Conservation (phyloP, 2,329 filamentous ascomycete species). For the Ophiostoma sp. region DNA sequence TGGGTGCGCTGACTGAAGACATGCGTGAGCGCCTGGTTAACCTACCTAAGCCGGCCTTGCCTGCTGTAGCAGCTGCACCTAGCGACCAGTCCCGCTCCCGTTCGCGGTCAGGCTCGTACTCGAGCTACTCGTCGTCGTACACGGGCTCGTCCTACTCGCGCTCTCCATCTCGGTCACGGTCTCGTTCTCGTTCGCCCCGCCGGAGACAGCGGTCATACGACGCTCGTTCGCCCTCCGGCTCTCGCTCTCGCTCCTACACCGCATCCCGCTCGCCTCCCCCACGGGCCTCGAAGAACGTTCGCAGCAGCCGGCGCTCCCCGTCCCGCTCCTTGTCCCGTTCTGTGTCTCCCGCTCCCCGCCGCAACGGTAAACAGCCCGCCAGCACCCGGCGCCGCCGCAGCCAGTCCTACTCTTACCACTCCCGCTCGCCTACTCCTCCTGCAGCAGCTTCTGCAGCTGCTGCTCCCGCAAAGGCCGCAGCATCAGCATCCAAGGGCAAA, state of each 20-base stretch:
- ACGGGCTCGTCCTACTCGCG: slow-evolving; percentile 61
- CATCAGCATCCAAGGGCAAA: not conserved
- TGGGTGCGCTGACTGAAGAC: slow-evolving; percentile 90
- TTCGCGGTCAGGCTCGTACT: slow-evolving; percentile 70
- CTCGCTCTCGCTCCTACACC: slow-evolving; percentile 13
- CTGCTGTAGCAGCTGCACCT: slow-evolving; percentile 56
- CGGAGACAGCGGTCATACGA: slow-evolving; percentile 22
- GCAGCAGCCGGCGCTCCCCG: not conserved
- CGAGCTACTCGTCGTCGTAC: slow-evolving; percentile 78
- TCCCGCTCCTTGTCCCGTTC: slow-evolving; percentile 9
- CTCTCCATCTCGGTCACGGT: slow-evolving; percentile 42
- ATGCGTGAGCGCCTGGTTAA: slow-evolving; percentile 92
- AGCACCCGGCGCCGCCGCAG: not conserved
- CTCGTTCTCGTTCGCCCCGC: slow-evolving; percentile 43
- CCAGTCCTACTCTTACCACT: slow-evolving; percentile 13
- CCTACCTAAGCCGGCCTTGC: slow-evolving; percentile 79
- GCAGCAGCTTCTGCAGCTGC: not conserved
- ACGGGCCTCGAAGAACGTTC: not conserved
- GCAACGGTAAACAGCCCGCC: slow-evolving; percentile 15
- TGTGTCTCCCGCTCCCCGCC: not conserved
- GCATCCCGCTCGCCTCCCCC: not conserved
- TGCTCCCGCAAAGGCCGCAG: not conserved
- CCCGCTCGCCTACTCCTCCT: not conserved
- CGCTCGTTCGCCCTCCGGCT: slow-evolving; percentile 25
- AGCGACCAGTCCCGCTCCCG: slow-evolving; percentile 37